Base-by-base conservation (phyloP, 345 rosid genomes). In the Iberis pinnata region DNA sequence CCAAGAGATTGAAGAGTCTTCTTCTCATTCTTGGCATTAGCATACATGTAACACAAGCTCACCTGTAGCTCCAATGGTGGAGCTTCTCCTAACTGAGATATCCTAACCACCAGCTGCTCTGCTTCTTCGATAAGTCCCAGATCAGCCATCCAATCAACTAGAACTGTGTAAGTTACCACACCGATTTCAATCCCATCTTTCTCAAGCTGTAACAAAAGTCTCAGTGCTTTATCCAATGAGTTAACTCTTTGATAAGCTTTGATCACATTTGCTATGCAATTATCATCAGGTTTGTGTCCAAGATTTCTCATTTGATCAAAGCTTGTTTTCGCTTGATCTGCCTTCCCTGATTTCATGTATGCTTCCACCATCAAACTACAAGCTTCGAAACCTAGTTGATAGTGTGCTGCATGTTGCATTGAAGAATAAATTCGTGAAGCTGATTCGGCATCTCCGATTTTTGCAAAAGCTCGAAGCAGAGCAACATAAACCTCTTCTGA, bases 151-250 rank as follows among this genome's bases (percentile, higher is more conserved):
- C 95, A 88, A 64, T 83, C 90, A 25, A 92, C 69, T 53, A 92
- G 81, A 65, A 77, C 85, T 5, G 83, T 54, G 56, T 71, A 75
- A 13, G 97, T 92, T 49, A 73, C 69, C 61, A 63, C 70, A 48
- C 97, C 98, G n/a, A 79, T 84, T 56, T 85, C 83, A 49, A 80
- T 68, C 22, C 82, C 95, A 64, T 77, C 79, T 75, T 76, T 81
- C 85, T 92, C 88, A 40, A 83, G 86, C 69, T 78, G 49, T 57
- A 92, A 17, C 47, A 92, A 69, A 49, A 88, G 80, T 38, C 68
- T 48, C 62, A 85, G 74, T 27, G 95, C 98, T 73, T 76, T 76
- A 24, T 81, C 97, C 72, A 92, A 56, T 46, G 65, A 68, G 73
- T 80, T 88, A 56, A 53, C 74, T 65, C 75, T 68, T 76, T 70